These are phyloP conservation scores for Ophiognomonia clavigignenti-juglandacearum DNA, from an alignment of 2,329 filamentous ascomycete genomes.

Conservation along the genomic window DNA sequence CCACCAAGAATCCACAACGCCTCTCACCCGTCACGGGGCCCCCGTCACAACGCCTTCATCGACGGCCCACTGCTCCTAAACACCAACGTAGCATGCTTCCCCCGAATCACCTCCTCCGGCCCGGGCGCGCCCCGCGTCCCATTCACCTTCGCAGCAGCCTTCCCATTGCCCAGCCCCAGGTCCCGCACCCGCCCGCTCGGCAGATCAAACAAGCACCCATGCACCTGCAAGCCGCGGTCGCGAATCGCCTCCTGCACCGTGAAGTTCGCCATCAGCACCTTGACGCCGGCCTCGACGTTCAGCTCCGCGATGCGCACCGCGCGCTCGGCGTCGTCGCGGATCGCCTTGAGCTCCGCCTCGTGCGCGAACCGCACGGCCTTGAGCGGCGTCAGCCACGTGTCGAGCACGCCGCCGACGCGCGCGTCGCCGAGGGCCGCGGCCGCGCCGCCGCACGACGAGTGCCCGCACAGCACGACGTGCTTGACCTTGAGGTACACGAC, in stretches of 20 bases:
- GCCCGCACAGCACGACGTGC: slow-evolving; percentile 66
- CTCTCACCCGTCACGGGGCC: too few species aligned
- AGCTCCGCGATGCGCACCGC: slow-evolving; percentile 65
- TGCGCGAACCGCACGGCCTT: slow-evolving; percentile 40
- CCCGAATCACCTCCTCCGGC: slow-evolving; percentile 34
- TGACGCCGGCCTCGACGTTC: slow-evolving; percentile 67
- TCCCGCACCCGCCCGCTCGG: slow-evolving; percentile 43
- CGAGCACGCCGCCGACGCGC: slow-evolving; percentile 48
- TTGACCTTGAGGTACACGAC: slow-evolving; percentile 67
- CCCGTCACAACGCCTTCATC: slow-evolving; percentile 30
- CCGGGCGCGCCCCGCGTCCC: slow-evolving; percentile 12
- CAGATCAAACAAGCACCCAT: slow-evolving; percentile 72
- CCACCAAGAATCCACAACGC: too few species aligned
- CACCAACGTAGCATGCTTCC: slow-evolving; percentile 36
- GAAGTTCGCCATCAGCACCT: slow-evolving; percentile 63
- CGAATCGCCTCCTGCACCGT: slow-evolving; percentile 65
- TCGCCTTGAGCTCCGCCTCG: slow-evolving; percentile 48
- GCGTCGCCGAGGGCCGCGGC: slow-evolving; percentile 48
- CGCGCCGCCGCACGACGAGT: slow-evolving; percentile 65
- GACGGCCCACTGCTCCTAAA: slow-evolving; percentile 30
- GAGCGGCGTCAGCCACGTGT: slow-evolving; percentile 51
- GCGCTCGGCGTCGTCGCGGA: slow-evolving; percentile 50
- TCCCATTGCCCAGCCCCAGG: slow-evolving; percentile 38
- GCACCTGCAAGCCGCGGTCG: slow-evolving; percentile 67
- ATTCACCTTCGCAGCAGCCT: slow-evolving; percentile 14